Evolutionary conservation across 106 monocot species (phyloP).

Genomic region (Acorus calamus): DNA sequence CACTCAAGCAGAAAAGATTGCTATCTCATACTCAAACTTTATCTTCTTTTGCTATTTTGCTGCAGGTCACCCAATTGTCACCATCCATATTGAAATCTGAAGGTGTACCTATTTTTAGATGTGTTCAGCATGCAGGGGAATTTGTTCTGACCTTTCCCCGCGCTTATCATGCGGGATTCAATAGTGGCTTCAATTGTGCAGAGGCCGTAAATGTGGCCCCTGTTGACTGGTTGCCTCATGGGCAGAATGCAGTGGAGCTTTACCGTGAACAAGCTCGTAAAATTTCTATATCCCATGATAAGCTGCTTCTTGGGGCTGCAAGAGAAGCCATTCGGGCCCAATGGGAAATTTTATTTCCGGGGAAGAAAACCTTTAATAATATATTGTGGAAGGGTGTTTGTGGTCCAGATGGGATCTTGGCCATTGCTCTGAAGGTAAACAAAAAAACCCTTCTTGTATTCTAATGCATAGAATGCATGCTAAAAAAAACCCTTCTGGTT

Average conservation of each 20-base stretch:
- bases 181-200: conserved; percentile 84
- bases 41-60: conserved; percentile 2
- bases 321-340: conserved; percentile 74
- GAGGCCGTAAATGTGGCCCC: conserved; percentile 92
- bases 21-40: background rate
- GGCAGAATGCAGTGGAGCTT: conserved; percentile 73
- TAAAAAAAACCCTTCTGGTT: too few relatives aligned
- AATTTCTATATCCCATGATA: conserved; percentile 81
- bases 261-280: conserved; percentile 63
- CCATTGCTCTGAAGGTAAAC: conserved; percentile 51
- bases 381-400: conserved; percentile 59
- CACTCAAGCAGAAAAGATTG: too few relatives aligned
- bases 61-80: conserved; percentile 79
- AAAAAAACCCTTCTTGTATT: background rate
- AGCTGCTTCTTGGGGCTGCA: conserved; percentile 71
- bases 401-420: conserved; percentile 37
- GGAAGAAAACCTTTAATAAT: conserved; percentile 27
- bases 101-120: conserved; percentile 66
- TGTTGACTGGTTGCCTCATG: conserved; percentile 88
- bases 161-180: conserved; percentile 86
- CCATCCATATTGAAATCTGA: conserved; percentile 64
- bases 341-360: conserved; percentile 61
- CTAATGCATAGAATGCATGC: too few relatives aligned
- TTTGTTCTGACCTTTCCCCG: conserved; percentile 89
- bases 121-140: conserved; percentile 63